phyloP scores from a whole-genome alignment of 2,329 filamentous ascomycete species.

The Aotearoamyces nothofagi region DNA sequence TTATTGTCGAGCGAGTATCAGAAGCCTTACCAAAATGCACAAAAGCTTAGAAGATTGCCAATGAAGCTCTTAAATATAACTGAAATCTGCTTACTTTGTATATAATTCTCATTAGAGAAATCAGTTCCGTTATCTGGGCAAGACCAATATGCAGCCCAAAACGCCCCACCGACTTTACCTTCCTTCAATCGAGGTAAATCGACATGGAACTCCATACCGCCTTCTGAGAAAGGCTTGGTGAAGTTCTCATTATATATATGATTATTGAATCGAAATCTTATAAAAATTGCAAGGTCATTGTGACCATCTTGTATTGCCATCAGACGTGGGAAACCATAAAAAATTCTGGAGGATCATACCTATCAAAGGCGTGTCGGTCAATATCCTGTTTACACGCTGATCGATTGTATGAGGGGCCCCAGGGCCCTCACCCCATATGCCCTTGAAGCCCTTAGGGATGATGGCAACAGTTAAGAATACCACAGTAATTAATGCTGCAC shows the following conservation, averaged over 20 bases:
- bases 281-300: constrained; percentile 67
- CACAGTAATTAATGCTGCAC: not conserved
- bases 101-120: constrained; percentile 60
- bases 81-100: constrained; percentile 44
- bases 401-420: constrained; percentile 12
- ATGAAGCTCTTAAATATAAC: no score
- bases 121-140: constrained; percentile 62
- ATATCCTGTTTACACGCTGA: constrained; percentile 25
- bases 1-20: no score
- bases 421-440: constrained; percentile 2
- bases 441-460: constrained; percentile 10
- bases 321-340: no score
- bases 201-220: constrained; percentile 53
- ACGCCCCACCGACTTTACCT: constrained; percentile 69
- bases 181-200: constrained; percentile 62
- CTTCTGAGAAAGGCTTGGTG: constrained; percentile 49
- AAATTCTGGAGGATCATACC: no score
- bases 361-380: constrained; percentile 31
- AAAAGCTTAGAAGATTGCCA: no score
- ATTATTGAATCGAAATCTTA: constrained; percentile 55
- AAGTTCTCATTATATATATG: constrained; percentile 64
- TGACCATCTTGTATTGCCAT: constrained; percentile 59
- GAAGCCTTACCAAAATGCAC: no score
- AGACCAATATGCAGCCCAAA: constrained; percentile 69
- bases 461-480: not conserved